Base-by-base conservation (phyloP, 768 basidiomycete species). In the Lactarius hengduanensis region DNA sequence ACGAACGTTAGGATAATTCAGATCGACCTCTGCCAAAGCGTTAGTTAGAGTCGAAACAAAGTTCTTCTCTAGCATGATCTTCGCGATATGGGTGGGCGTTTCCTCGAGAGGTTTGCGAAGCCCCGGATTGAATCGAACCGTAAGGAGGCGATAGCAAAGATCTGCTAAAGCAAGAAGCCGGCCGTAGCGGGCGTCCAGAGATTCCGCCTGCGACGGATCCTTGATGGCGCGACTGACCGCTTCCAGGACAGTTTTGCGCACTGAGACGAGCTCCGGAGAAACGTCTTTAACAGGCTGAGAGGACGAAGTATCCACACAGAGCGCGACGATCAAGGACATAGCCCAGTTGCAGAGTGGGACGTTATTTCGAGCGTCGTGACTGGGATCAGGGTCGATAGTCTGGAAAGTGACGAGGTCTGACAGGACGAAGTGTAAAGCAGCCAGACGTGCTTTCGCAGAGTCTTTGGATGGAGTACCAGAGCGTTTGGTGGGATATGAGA, bases 41-140 rank as follows among this genome's bases (percentile, higher is more conserved):
- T 81, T 89, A 0, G 97, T 98, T 41, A 99, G 79, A 1, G 89
- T 88, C 4, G 90, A 84, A 18, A 98, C 97, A 69, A 93, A 96
- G 73, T 92, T 92, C 80, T 98, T 98, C 81, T 99, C 97, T 59
- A 99, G 78, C 97, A 99, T 99, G 69, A 96, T 84, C 79, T 98
- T 98, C 26, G 96, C 94, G 61, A 98, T 84, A 68, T 97, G 96
- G 9, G 95, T 89, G 4, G 90, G 89, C n/a, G 83, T 83, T 59
- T 94, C 96, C 59, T 80, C 83, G 64, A 83, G 86, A 55, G 86
- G 80, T 62, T 85, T 82, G 65, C 79, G 79, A 41, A 78, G 75
- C 7, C 79, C 79, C 66, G 71, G 76, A 72, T 84, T 88, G 76
- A 90, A 87, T 34, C 90, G 86, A 28, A 91, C 89, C 1, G 89